These are phyloP conservation scores for Cadophora gregata DNA, from an alignment of 2,329 filamentous ascomycete species.

Conservation along the genomic window DNA sequence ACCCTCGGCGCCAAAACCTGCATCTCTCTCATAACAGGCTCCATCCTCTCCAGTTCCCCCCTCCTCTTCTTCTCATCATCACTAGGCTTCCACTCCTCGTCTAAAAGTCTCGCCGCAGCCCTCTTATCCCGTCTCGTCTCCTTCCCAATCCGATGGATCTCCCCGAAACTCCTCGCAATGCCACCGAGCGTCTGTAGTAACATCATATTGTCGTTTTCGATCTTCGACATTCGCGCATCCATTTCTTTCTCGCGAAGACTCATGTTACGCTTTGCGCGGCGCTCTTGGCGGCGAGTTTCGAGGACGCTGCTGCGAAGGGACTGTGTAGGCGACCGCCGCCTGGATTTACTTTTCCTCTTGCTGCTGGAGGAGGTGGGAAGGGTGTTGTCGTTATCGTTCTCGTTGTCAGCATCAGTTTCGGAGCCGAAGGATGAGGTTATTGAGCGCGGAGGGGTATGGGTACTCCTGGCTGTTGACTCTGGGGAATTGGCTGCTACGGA, in stretches of 20 bases:
- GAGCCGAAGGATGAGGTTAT: slow-evolving; percentile 5
- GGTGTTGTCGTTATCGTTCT: background rate
- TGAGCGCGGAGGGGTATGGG: slow-evolving; percentile 13
- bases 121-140: slow-evolving; percentile 7
- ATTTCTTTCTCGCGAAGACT: slow-evolving; percentile 33
- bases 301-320: slow-evolving; percentile 17
- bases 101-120: slow-evolving; percentile 1
- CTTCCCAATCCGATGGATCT: slow-evolving; percentile 24
- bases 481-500: background rate
- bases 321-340: slow-evolving; percentile 3
- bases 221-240: slow-evolving; percentile 33
- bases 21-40: slow-evolving; percentile 28
- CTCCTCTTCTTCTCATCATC: slow-evolving; percentile 8
- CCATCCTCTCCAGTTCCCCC: slow-evolving; percentile 22
- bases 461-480: background rate
- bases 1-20: slow-evolving; percentile 24
- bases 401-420: slow-evolving; percentile 4
- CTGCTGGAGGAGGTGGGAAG: background rate
- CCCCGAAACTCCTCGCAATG: slow-evolving; percentile 32
- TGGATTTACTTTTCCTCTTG: slow-evolving; percentile 1
- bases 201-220: slow-evolving; percentile 39
- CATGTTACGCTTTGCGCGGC: slow-evolving; percentile 30
- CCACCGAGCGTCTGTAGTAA: slow-evolving; percentile 33
- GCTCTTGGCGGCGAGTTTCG: slow-evolving; percentile 24
- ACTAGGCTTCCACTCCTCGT: background rate